phyloP scores from a whole-genome alignment of 106 monocot genomes.

The Allium sativum region DNA sequence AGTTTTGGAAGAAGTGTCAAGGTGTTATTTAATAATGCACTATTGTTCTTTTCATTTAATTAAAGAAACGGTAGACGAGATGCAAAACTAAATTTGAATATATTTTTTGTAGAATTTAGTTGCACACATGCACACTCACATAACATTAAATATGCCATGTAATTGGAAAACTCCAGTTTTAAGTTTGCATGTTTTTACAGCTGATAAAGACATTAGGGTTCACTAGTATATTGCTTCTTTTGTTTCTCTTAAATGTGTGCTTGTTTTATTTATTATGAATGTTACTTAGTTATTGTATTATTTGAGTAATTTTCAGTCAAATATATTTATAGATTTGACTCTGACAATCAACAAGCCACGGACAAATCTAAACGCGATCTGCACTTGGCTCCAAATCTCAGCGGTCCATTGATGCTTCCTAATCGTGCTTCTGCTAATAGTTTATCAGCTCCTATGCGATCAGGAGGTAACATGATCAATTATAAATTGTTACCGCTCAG shows the following conservation, averaged over 20 bases:
- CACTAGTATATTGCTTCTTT: no score
- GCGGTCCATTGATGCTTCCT: conserved; percentile 93
- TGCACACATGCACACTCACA: no score
- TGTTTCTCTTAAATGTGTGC: background rate
- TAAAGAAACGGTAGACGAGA: no score
- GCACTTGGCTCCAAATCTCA: conserved; percentile 57
- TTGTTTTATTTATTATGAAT: background rate
- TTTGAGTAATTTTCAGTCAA: background rate
- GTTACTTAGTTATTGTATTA: background rate
- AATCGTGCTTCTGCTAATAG: conserved; percentile 90
- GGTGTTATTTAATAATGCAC: background rate
- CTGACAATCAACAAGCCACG: conserved; percentile 26
- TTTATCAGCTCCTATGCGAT: conserved; percentile 83
- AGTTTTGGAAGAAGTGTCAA: background rate
- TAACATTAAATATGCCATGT: no score
- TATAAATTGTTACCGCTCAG: background rate
- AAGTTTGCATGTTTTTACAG: no score
- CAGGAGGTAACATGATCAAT: conserved; percentile 37
- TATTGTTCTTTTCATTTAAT: background rate
- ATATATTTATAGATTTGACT: conserved; percentile 25
- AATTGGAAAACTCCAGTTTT: no score
- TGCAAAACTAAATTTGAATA: background rate
- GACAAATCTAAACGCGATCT: conserved; percentile 54
- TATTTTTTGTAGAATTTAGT: background rate
- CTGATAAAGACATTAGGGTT: no score